Conservation (phyloP, 2,329 filamentous ascomycete species). For the Trichoderma sp. region DNA sequence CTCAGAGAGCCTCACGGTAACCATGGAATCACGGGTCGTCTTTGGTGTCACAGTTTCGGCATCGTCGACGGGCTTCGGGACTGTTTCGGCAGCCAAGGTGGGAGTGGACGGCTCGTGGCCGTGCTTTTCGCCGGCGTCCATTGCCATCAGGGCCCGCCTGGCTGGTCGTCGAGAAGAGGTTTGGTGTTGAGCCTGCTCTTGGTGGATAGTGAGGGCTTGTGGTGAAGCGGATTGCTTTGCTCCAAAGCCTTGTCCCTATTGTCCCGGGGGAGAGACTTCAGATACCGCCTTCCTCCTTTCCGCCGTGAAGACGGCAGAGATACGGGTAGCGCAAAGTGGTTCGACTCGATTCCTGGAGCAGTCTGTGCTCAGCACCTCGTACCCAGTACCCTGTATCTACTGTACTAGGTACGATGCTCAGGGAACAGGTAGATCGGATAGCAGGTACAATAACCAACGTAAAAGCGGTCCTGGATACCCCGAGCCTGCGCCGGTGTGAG, state of each 20-base stretch:
- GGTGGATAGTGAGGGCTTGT: constrained; percentile 25
- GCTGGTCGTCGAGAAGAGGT: not conserved
- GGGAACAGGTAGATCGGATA: not conserved
- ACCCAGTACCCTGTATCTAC: not conserved
- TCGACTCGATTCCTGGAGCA: constrained; percentile 3
- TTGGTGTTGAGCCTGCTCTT: constrained; percentile 22
- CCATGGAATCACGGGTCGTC: constrained; percentile 65
- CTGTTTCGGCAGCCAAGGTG: constrained; percentile 19
- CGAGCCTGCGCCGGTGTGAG: constrained; percentile 1
- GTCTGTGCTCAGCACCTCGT: not conserved
- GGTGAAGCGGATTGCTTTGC: constrained; percentile 3
- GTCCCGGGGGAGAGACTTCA: constrained; percentile 6
- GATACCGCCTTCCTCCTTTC: constrained; percentile 19
- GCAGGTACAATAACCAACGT: not conserved
- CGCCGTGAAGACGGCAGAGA: not conserved
- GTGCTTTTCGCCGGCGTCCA: constrained; percentile 29
- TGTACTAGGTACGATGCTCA: not conserved
- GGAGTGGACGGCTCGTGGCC: constrained; percentile 30
- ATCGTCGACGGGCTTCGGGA: constrained; percentile 23
- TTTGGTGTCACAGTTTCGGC: constrained; percentile 35
- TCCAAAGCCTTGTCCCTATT: constrained; percentile 5
- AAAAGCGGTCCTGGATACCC: not conserved
- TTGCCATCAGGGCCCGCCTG: constrained; percentile 25
- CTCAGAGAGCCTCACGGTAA: constrained; percentile 72
- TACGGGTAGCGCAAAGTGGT: constrained; percentile 2